These are phyloP conservation scores for Trichoderma harzianum DNA, from an alignment of 2,329 filamentous ascomycete genomes.

Conservation along the genomic window DNA sequence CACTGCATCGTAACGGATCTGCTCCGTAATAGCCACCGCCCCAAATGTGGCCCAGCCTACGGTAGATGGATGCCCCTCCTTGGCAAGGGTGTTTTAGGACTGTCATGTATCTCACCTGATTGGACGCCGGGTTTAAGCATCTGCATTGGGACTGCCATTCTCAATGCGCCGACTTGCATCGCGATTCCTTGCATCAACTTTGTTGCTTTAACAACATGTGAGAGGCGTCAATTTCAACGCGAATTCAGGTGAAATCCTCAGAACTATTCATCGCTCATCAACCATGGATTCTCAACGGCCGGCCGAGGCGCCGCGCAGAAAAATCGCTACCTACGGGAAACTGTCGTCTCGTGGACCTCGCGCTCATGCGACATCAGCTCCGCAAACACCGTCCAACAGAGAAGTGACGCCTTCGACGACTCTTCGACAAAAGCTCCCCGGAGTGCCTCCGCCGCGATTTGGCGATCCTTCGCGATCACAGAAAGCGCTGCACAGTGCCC, in stretches of 20 bases:
- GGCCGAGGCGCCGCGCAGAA: background rate
- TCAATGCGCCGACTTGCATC: conserved; percentile 3
- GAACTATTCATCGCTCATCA: background rate
- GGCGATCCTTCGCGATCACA: background rate
- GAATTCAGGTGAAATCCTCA: background rate
- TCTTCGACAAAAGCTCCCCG: background rate
- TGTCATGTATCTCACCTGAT: conserved; percentile 16
- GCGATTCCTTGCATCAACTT: background rate
- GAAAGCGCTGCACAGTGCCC: background rate
- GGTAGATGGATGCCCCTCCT: conserved; percentile 1
- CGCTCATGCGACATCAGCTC: background rate
- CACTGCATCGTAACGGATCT: background rate
- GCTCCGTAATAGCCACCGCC: background rate
- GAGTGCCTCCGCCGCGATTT: background rate
- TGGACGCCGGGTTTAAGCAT: conserved; percentile 4
- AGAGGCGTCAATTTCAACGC: background rate
- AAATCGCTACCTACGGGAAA: conserved; percentile 8
- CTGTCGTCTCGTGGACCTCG: conserved; percentile 1
- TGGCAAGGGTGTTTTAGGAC: conserved; percentile 8
- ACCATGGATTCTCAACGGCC: conserved; percentile 3
- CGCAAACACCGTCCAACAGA: background rate
- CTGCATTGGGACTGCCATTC: background rate
- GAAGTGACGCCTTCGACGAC: background rate
- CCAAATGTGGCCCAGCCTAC: background rate
- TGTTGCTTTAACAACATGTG: conserved; percentile 1